Evolutionary conservation across 23 red algal species (phyloP), one percentile per base, ranked within the genome.

Genomic region (Agarophyton chilense): DNA sequence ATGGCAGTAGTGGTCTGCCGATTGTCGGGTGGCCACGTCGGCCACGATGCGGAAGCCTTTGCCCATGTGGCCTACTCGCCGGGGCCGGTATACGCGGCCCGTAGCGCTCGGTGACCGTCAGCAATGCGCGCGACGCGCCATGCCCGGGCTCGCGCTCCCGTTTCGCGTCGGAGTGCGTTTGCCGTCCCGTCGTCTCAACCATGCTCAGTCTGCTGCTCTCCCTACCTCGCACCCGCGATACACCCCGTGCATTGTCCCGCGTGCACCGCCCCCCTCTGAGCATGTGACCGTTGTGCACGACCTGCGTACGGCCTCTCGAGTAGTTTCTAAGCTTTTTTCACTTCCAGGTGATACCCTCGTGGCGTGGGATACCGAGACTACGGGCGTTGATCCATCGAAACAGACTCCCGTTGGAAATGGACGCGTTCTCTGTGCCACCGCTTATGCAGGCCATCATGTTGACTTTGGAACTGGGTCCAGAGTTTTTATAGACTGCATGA

Each of bases 301-400:
- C 22, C 10, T 46, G 16, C 49, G 53, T 13, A 66, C 85, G 14
- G 85, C 85, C 0, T 12, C 85, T 10, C 24, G 34, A 11, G 73
- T 78, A 29, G 72, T 89, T 31, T 51, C 67, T 4, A 49, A 41
- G 24, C 54, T 89, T 5, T 53, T 78, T 21, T 16, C 35, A 34
- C 71, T 89, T 10, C 70, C 78, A 0, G 2, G 45, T 36, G 77
- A 73, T 47, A 78, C 44, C 1, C 40, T 81, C 29, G 91, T 94
- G 43, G 95, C 95, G 10, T 98, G 95, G 95, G 95, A 98, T 75
- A 98, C 95, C 9, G 95, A 98, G 32, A 98, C 95, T 3, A 79
- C 77, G 10, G 85, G 55, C 10, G 71, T 94, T 35, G 72, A 98
- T 60, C 91, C 91, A 0, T 52, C 84, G 42, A 78, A 72, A 34